A percentile compares a stretch with the other conserved stretches of the same genome.
Evolutionary conservation across 805 yeast species (phyloP).

Genomic region (Teunomyces gatunensis): DNA sequence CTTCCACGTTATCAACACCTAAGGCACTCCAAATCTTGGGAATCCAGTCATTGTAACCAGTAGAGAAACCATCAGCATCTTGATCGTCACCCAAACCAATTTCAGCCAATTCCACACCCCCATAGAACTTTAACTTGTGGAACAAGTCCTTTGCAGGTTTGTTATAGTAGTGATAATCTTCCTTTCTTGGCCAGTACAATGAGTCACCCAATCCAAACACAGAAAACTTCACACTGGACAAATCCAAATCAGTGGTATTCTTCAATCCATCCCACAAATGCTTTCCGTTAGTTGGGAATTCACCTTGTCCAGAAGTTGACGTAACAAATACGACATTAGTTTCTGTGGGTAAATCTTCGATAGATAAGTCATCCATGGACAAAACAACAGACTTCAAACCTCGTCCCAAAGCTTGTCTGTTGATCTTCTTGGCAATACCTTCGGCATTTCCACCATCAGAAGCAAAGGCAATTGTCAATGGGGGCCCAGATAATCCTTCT

Average conservation of each 20-base stretch:
- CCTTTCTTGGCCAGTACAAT: conserved; percentile 95
- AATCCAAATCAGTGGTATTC: conserved; percentile 59
- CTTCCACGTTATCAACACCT: conserved; percentile 79
- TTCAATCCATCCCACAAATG: conserved; percentile 72
- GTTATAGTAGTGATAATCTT: conserved; percentile 90
- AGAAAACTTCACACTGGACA: conserved; percentile 53
- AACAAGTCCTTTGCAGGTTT: conserved; percentile 80
- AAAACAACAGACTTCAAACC: conserved; percentile 66
- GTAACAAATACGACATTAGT: conserved; percentile 66
- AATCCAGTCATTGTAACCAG: conserved; percentile 91
- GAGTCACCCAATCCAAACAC: conserved; percentile 81
- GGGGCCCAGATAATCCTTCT: conserved; percentile 91
- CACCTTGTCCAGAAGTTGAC: conserved; percentile 86
- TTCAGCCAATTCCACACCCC: conserved; percentile 70
- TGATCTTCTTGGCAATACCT: conserved; percentile 72
- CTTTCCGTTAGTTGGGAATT: conserved; percentile 80
- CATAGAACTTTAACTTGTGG: conserved; percentile 62
- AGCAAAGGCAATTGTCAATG: conserved; percentile 80
- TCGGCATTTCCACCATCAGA: conserved; percentile 93
- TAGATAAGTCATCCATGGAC: conserved; percentile 68
- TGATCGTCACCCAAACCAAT: conserved; percentile 95
- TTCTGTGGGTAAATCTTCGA: conserved; percentile 72
- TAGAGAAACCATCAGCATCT: conserved; percentile 91
- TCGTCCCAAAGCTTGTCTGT: conserved; percentile 74
- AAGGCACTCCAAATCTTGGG: conserved; percentile 80